A percentile compares a stretch with the other conserved stretches of the same genome.
Evolutionary conservation across 768 basidiomycete species (phyloP).

Genomic region (Sporobolomyces pararoseus): DNA sequence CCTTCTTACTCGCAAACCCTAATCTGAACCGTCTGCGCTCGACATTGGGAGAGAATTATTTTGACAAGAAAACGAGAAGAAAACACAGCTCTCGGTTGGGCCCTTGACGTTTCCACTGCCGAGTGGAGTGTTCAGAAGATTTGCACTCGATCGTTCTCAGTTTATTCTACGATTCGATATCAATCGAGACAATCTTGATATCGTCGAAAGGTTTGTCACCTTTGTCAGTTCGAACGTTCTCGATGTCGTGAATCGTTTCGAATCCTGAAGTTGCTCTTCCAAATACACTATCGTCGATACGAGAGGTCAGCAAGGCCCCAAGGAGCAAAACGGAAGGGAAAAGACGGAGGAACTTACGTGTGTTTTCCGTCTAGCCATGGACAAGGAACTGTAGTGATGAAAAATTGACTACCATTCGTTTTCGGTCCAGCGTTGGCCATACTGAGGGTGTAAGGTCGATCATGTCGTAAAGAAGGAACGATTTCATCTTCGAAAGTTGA

Average conservation of each 20-base stretch:
- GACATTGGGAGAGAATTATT: too few species aligned
- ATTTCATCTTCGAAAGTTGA: conserved; percentile 91
- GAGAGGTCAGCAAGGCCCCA: neutral
- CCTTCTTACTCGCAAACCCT: too few species aligned
- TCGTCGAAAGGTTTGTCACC: conserved; percentile 47
- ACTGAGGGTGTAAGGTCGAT: conserved; percentile 89
- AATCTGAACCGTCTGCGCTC: too few species aligned
- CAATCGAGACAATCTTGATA: conserved; percentile 42
- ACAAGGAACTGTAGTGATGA: conserved; percentile 90
- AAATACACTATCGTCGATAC: conserved; percentile 63
- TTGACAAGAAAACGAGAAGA: too few species aligned
- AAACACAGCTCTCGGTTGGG: too few species aligned
- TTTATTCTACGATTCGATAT: conserved; percentile 27
- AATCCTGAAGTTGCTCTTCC: conserved; percentile 80
- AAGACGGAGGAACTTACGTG: conserved; percentile 47
- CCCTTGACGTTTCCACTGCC: too few species aligned
- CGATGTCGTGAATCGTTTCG: conserved; percentile 85
- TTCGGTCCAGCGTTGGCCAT: conserved; percentile 75
- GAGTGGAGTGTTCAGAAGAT: too few species aligned
- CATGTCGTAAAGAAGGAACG: conserved; percentile 79
- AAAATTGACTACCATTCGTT: conserved; percentile 96
- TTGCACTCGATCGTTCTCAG: too few species aligned
- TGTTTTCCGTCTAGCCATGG: conserved; percentile 62
- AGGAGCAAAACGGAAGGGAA: neutral
- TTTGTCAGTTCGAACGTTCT: conserved; percentile 53